Conservation (phyloP, 2,329 filamentous ascomycete genomes). For the Aphanoascus verrucosus region DNA sequence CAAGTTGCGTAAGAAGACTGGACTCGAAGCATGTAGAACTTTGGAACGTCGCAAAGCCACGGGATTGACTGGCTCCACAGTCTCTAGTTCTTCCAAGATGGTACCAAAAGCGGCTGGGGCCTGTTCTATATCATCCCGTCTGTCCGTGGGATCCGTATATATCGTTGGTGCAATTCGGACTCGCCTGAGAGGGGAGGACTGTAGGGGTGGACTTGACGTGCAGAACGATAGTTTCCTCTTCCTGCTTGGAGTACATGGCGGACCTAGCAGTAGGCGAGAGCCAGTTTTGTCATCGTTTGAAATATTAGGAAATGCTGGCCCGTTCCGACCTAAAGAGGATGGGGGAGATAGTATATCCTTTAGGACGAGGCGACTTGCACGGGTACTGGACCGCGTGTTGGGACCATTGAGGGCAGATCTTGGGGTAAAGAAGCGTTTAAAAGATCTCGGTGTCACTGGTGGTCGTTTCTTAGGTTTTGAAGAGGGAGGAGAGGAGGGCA, state of each 20-base stretch:
- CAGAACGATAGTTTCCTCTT: constrained; percentile 39
- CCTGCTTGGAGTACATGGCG: constrained; percentile 32
- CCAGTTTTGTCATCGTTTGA: constrained; percentile 22
- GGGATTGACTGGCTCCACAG: constrained; percentile 16
- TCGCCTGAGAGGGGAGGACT: constrained; percentile 40
- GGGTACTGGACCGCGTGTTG: constrained; percentile 27
- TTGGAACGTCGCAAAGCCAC: constrained; percentile 30
- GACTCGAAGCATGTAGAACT: constrained; percentile 29
- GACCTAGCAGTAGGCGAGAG: constrained; percentile 22
- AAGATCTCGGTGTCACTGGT: constrained; percentile 42
- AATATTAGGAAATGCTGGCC: constrained; percentile 33
- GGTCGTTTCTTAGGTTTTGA: constrained; percentile 37
- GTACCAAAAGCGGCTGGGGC: constrained; percentile 18
- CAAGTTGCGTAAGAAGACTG: constrained; percentile 32
- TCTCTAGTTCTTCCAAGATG: constrained; percentile 14
- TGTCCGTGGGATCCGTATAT: constrained; percentile 21
- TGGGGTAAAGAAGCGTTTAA: constrained; percentile 43
- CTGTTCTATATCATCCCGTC: constrained; percentile 19
- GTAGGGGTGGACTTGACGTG: constrained; percentile 37
- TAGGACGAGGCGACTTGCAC: constrained; percentile 36
- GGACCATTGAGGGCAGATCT: constrained; percentile 31
- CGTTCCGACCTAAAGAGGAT: constrained; percentile 32
- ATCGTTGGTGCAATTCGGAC: constrained; percentile 27
- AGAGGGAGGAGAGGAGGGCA: constrained; percentile 36
- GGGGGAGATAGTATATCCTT: constrained; percentile 31